A percentile compares a stretch with the other conserved stretches of the same genome.
phyloP scores from a whole-genome alignment of 1,284 basidiomycete species.

The Psilocybe mexicana region DNA sequence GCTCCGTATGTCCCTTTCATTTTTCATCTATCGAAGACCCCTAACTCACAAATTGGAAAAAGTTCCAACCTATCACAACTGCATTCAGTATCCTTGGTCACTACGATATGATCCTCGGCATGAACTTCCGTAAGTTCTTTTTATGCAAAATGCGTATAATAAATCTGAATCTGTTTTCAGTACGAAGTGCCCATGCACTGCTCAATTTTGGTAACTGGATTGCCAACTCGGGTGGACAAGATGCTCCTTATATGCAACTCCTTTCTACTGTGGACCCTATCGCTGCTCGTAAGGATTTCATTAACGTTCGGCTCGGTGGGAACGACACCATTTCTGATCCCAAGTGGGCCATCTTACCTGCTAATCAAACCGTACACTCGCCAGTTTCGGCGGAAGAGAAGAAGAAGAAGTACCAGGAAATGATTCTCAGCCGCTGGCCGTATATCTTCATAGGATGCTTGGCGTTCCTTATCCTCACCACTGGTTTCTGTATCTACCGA shows the following conservation, averaged over 20 bases:
- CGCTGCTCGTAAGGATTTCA: conserved; percentile 54
- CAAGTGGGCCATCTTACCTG: conserved; percentile 60
- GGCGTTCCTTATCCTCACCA: conserved; percentile 46
- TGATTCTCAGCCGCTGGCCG: conserved; percentile 72
- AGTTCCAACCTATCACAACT: conserved; percentile 82
- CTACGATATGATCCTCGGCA: conserved; percentile 81
- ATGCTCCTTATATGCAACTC: conserved; percentile 58
- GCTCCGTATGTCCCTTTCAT: conserved; percentile 51
- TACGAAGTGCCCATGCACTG: conserved; percentile 67
- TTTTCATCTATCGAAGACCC: not conserved
- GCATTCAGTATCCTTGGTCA: conserved; percentile 75
- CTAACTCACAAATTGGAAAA: conserved; percentile 8
- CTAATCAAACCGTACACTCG: conserved; percentile 58
- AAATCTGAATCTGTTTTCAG: conserved; percentile 34
- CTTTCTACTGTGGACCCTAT: conserved; percentile 46
- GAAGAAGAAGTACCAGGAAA: conserved; percentile 68
- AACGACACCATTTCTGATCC: conserved; percentile 44
- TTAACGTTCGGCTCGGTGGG: conserved; percentile 50
- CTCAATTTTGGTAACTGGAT: conserved; percentile 61
- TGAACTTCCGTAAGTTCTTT: conserved; percentile 66
- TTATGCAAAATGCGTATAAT: not conserved
- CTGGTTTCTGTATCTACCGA: conserved; percentile 58
- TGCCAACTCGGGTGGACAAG: conserved; percentile 35
- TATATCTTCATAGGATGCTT: conserved; percentile 72
- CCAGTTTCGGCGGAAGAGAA: conserved; percentile 67